A percentile compares a stretch with the other conserved stretches of the same genome.
phyloP scores from a whole-genome alignment of 2,329 filamentous ascomycete species.

The Calonectria leucothoes region DNA sequence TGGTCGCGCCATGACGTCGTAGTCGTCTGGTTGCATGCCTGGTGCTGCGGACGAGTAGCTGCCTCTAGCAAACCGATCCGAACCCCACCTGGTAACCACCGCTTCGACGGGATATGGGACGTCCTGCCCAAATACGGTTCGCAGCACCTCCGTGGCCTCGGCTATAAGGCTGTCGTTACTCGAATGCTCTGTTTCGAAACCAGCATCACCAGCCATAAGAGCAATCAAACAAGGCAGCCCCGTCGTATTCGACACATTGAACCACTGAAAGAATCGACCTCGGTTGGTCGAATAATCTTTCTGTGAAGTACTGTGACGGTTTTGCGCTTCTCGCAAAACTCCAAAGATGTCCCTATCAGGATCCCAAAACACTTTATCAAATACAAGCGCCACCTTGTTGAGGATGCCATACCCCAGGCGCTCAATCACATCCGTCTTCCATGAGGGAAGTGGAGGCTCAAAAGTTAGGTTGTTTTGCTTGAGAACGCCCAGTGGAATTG shows the following conservation, averaged over 20 bases:
- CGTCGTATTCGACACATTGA: conserved; percentile 92
- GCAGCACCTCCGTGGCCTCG: conserved; percentile 84
- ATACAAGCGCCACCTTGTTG: conserved; percentile 95
- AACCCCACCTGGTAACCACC: conserved; percentile 92
- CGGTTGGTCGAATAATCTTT: conserved; percentile 82
- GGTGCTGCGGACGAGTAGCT: conserved; percentile 96
- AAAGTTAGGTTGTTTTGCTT: conserved; percentile 88
- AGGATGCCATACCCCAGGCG: conserved; percentile 92
- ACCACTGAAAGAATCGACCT: conserved; percentile 98
- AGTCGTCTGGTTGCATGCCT: conserved; percentile 85
- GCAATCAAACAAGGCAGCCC: conserved; percentile 90
- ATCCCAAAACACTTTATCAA: conserved; percentile 92
- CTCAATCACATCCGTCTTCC: conserved; percentile 84
- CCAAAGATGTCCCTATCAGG: conserved; percentile 92
- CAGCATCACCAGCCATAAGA: conserved; percentile 95
- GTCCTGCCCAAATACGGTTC: conserved; percentile 76
- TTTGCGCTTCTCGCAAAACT: conserved; percentile 80
- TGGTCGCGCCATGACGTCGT: conserved; percentile 87
- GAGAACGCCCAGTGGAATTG: conserved; percentile 89
- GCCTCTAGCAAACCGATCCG: conserved; percentile 89
- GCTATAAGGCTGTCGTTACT: conserved; percentile 80
- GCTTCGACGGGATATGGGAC: conserved; percentile 86
- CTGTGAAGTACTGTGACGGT: conserved; percentile 78
- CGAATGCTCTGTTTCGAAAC: conserved; percentile 84
- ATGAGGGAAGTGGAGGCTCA: conserved; percentile 86